Percentiles rank a stretch among this genome's conserved stretches.
Evolutionary conservation across 2,329 filamentous ascomycete genomes (phyloP).

Genomic region (Hypomyces rosellus): DNA sequence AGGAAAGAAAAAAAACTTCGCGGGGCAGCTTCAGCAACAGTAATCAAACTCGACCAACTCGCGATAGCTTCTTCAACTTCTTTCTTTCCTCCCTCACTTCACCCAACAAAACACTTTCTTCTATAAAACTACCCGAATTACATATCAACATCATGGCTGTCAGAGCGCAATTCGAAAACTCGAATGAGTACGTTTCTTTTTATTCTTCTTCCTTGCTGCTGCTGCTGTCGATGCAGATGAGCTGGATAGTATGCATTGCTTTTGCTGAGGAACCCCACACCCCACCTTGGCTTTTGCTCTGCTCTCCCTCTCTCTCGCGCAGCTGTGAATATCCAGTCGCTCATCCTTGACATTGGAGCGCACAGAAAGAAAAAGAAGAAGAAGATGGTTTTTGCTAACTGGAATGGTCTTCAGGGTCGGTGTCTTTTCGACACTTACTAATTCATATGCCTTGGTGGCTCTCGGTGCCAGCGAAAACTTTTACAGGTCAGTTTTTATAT

Average conservation of each 20-base stretch:
- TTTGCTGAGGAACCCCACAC: too few species aligned
- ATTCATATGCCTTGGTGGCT: slow-evolving; percentile 91
- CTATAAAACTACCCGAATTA: not conserved
- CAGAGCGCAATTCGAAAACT: slow-evolving; percentile 78
- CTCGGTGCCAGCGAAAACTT: slow-evolving; percentile 97
- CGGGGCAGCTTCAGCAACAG: not conserved
- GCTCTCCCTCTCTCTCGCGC: too few species aligned
- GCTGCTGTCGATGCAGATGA: not conserved
- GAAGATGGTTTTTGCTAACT: slow-evolving; percentile 1
- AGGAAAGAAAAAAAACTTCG: not conserved
- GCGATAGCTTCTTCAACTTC: not conserved
- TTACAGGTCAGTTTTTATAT: slow-evolving; percentile 58
- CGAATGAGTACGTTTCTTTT: slow-evolving; percentile 67
- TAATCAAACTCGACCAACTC: not conserved
- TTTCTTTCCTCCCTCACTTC: not conserved
- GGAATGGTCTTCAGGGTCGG: slow-evolving; percentile 61
- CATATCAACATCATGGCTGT: slow-evolving; percentile 50
- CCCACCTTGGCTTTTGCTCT: too few species aligned
- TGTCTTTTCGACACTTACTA: slow-evolving; percentile 94
- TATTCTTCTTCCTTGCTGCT: not conserved
- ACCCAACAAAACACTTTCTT: not conserved
- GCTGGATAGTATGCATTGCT: too few species aligned
- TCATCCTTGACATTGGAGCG: too few species aligned
- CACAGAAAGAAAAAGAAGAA: too few species aligned
- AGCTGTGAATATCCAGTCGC: too few species aligned